Base-by-base conservation (phyloP, 176 grass and related monocot species). In the Musa itinerans region DNA sequence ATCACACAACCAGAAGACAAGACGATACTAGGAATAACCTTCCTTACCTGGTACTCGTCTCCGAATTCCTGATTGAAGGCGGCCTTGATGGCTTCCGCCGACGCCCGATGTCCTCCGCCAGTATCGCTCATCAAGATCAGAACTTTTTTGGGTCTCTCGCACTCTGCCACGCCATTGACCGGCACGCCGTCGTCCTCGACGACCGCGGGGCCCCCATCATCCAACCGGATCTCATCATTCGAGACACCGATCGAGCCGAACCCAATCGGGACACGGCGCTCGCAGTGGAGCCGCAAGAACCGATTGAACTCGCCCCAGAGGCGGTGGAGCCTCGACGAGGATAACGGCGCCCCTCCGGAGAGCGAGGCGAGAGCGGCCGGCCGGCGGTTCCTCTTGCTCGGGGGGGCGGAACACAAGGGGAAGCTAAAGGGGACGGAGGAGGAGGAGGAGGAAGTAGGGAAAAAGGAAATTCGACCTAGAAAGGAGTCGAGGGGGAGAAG, bases 41-140 rank as follows among this genome's bases (percentile, higher is more conserved):
- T 17, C 13, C 61, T 50, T 21, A 98, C 91, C 76, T 87, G 91
- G 76, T 99, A 99, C 13, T 89, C 86, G 51, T 94, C 90, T 13
- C 95, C 95, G 10, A 84, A 99, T 70, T 93, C 90, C 79, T 99
- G 75, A 52, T 61, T 75, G 83, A 99, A 99, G 10, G 95, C 86
- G 1, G 88, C 83, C 73, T 91, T 99, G 69, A 99, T 94, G 50
- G 95, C 95, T 80, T 99, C 95, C 0, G 95, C 95, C 8, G 95
- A 99, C 0, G 95, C 95, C 34, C 95, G 85, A 65, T 99, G 95
- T 0, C 95, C 95, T 15, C 95, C 95, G 54, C 95, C 95, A 1
- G 95, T 99, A 73, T 99, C 95, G 63, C 95, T 99, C 95, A 99
- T 99, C 73, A 99, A 80, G 54, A 99, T 99, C 17, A 99, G 49